A percentile compares a stretch with the other conserved stretches of the same genome.
Evolutionary conservation across 805 yeast species (phyloP).

Genomic region (Yarrowia sp.): DNA sequence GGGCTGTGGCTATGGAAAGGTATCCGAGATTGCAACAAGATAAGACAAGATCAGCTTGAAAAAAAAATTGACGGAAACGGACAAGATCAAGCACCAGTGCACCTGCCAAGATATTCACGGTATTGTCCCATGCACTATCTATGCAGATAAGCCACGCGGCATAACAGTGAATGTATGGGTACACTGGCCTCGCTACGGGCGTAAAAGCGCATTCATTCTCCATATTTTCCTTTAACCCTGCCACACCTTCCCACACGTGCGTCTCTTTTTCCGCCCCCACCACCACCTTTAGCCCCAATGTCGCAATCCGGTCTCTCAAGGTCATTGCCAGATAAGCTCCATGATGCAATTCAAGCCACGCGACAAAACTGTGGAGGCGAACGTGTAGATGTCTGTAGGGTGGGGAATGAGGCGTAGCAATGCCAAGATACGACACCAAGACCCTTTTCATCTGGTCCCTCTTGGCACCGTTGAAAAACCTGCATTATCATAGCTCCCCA

Average conservation of each 20-base stretch:
- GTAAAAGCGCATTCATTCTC: neutral
- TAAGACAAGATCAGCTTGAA: neutral
- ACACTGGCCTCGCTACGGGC: neutral
- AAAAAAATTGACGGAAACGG: neutral
- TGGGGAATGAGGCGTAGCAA: too few species aligned
- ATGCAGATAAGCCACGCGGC: conserved; percentile 16
- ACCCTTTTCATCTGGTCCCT: neutral
- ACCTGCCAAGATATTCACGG: neutral
- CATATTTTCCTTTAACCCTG: neutral
- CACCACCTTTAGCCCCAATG: conserved; percentile 29
- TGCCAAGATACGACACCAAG: conserved; percentile 1
- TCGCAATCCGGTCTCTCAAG: conserved; percentile 10
- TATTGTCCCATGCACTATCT: conserved; percentile 12
- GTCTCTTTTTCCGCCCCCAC: neutral
- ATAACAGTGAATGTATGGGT: neutral
- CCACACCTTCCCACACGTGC: conserved; percentile 6
- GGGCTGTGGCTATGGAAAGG: conserved; percentile 14
- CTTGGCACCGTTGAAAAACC: conserved; percentile 8
- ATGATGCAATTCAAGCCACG: conserved; percentile 39
- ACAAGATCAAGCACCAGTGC: neutral
- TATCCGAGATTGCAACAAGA: neutral
- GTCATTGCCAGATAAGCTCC: conserved; percentile 26
- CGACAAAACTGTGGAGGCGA: conserved; percentile 20
- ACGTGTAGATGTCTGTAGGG: neutral
- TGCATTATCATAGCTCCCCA: neutral